A percentile compares a stretch with the other conserved stretches of the same genome.
Conservation (phyloP, 2,329 filamentous ascomycete genomes). For the Diplodia seriata region DNA sequence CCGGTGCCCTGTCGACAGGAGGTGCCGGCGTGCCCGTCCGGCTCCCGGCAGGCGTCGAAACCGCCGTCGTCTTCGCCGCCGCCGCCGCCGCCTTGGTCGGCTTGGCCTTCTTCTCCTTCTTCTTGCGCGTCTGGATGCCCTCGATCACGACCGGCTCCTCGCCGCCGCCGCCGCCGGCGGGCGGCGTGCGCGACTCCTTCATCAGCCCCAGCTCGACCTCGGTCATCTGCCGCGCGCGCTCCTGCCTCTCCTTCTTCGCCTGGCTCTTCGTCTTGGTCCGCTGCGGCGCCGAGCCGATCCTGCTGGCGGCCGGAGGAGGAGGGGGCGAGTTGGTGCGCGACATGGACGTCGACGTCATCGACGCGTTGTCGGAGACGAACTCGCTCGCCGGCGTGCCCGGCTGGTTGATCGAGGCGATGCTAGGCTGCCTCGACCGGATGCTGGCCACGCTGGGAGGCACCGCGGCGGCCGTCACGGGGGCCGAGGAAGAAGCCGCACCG, state of each 20-base stretch:
- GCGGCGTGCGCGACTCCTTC: slow-evolving; percentile 36
- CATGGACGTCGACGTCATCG: slow-evolving; percentile 73
- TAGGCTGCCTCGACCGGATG: slow-evolving; percentile 59
- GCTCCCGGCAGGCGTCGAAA: slow-evolving; percentile 25
- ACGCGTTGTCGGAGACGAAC: slow-evolving; percentile 77
- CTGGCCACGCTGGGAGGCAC: slow-evolving; percentile 48
- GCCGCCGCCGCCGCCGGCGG: too few species aligned
- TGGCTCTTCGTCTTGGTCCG: slow-evolving; percentile 78
- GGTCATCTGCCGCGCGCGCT: slow-evolving; percentile 65
- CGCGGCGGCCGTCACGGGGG: slow-evolving; percentile 42
- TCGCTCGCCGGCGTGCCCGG: slow-evolving; percentile 79
- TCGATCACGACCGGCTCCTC: slow-evolving; percentile 56
- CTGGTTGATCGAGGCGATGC: slow-evolving; percentile 64
- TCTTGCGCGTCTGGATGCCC: slow-evolving; percentile 80
- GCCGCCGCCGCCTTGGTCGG: slow-evolving; percentile 5
- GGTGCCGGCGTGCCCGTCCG: slow-evolving; percentile 16
- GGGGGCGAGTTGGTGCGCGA: slow-evolving; percentile 73
- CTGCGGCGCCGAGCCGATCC: slow-evolving; percentile 72
- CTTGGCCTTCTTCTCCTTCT: slow-evolving; percentile 75
- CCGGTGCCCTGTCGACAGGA: not conserved
- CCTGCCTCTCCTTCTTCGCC: slow-evolving; percentile 76
- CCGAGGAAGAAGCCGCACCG: slow-evolving; percentile 39
- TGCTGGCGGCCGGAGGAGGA: slow-evolving; percentile 64
- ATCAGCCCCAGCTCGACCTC: slow-evolving; percentile 57
- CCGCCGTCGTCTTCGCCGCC: too few species aligned